Evolutionary conservation across 257 asterid species (phyloP).

Genomic region (Solanum etuberosum): DNA sequence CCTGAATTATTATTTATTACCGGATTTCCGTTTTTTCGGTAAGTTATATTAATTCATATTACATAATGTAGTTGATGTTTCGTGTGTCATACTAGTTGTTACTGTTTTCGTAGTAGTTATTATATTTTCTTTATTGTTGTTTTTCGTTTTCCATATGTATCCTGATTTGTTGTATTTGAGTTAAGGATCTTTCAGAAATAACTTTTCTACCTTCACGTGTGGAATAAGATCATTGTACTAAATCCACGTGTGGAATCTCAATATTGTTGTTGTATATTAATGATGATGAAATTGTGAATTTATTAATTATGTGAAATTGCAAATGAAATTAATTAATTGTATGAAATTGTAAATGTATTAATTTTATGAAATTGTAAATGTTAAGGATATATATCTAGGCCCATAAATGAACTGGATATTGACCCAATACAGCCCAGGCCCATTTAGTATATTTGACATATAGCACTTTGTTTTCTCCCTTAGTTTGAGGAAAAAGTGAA

Average conservation of each 20-base stretch:
- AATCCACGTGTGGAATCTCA: background rate
- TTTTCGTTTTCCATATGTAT: too few relatives aligned
- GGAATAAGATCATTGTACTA: too few relatives aligned
- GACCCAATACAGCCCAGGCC: background rate
- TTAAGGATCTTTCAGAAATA: background rate
- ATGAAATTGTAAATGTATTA: too few relatives aligned
- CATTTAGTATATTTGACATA: background rate
- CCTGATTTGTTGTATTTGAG: background rate
- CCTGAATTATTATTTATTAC: background rate
- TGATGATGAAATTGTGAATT: background rate
- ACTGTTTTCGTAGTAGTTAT: background rate
- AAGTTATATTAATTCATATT: background rate
- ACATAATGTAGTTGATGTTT: background rate
- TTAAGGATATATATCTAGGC: background rate
- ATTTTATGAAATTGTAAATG: background rate
- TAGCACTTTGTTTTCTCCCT: background rate
- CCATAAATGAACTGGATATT: background rate
- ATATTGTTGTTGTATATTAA: background rate
- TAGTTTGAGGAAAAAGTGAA: background rate
- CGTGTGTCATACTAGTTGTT: background rate
- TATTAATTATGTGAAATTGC: background rate
- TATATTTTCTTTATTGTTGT: too few relatives aligned
- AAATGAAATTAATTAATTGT: too few relatives aligned
- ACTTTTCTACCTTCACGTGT: rapidly evolving
- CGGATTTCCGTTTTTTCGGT: background rate